Conservation (phyloP, 2,329 filamentous ascomycete species). For the Juglanconis juglandina region DNA sequence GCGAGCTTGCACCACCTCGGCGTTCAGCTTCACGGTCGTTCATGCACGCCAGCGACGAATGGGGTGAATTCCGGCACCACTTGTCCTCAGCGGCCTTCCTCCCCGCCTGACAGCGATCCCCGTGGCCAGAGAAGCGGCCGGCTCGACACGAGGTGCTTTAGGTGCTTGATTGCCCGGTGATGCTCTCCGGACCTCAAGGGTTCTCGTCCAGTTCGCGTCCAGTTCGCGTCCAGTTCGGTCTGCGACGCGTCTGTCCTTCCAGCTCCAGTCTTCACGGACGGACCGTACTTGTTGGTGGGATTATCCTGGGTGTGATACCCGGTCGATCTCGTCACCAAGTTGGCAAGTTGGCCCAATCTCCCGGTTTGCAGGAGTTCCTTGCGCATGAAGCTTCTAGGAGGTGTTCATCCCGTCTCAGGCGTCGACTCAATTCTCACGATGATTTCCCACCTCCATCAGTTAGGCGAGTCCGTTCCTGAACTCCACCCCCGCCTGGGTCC, state of each 20-base stretch:
- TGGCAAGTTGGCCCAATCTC: background rate
- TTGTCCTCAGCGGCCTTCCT: background rate
- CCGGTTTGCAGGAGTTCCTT: background rate
- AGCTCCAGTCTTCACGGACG: background rate
- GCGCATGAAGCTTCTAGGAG: background rate
- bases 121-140: too few species aligned
- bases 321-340: background rate
- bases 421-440: background rate
- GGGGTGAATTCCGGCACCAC: background rate
- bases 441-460: background rate
- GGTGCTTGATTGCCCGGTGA: background rate
- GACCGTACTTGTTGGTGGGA: background rate
- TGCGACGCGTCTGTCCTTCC: background rate
- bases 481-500: background rate
- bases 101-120: too few species aligned
- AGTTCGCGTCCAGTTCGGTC: too few species aligned
- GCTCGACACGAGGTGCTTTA: background rate
- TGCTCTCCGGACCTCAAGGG: background rate
- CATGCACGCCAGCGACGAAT: constrained; percentile 6
- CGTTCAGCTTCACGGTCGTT: background rate
- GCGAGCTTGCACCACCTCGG: background rate
- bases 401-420: background rate
- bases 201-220: too few species aligned
- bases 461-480: background rate
- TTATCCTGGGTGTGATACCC: background rate